These are phyloP conservation scores for Talaromyces marneffei DNA, from an alignment of 2,329 filamentous ascomycete genomes.

Conservation along the genomic window DNA sequence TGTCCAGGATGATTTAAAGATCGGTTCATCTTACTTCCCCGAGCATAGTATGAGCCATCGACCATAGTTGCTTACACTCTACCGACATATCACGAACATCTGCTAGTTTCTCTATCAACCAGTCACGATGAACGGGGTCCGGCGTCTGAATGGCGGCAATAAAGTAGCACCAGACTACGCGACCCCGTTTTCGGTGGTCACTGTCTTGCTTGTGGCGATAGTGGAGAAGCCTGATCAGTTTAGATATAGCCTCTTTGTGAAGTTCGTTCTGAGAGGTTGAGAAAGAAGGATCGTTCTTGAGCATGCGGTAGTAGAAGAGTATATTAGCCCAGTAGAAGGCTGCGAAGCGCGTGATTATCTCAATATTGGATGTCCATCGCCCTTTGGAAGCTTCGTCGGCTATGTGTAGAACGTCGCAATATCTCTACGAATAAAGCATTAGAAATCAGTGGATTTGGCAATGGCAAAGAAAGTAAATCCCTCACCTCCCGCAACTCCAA, in stretches of 20 bases:
- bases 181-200: slow-evolving; percentile 4
- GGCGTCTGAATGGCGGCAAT: slow-evolving; percentile 3
- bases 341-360: background rate
- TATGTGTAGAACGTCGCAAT: background rate
- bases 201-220: background rate
- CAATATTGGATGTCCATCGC: background rate
- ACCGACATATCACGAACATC: slow-evolving; percentile 7
- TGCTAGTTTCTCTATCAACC: background rate
- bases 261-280: background rate
- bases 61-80: slow-evolving; percentile 5
- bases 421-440: background rate
- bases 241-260: background rate
- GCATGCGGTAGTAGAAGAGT: slow-evolving; percentile 1
- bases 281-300: background rate
- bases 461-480: background rate
- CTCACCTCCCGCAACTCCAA: slow-evolving; percentile 4
- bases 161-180: slow-evolving; percentile 6
- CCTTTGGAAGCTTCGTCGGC: background rate
- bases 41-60: background rate
- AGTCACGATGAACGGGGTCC: slow-evolving; percentile 7
- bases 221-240: background rate
- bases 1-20: too few relatives aligned
- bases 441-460: background rate
- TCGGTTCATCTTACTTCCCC: background rate
- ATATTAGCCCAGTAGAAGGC: slow-evolving; percentile 2